Base-by-base conservation (phyloP, 2,329 filamentous ascomycete genomes). In the Fusarium fujikuroi region DNA sequence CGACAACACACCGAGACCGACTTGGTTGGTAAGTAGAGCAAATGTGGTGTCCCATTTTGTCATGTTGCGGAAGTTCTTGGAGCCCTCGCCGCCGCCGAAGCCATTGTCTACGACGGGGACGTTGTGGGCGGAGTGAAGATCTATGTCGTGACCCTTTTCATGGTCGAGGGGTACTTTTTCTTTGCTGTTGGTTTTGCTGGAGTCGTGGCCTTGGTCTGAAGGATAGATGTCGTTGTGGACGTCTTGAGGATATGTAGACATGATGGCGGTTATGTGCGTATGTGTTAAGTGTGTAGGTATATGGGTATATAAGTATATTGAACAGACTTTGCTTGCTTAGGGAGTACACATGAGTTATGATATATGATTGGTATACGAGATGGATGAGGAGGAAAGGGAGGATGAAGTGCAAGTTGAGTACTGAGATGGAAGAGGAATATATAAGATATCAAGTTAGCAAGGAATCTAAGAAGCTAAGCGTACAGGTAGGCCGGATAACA, bases 1-100 rank as follows among this genome's bases (percentile, higher is more conserved):
- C 2, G 91, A 92, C 86, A 93, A 91, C 80, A 83, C 81, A n/a
- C 81, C 82, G 8, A 83, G 77, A 47, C 79, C 80, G 65, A 83
- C 77, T 64, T 82, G 78, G 59, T 81, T 81, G 36, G 79, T 80
- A 14, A 82, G 68, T 3, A 82, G 73, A 32, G 81, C 78, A 49
- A 81, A 76, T 11, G 77, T 73, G 2, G 80, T 80, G 46, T 81
- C 79, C 79, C 80, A 81, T 61, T 80, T 78, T 39, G 77, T 69
- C 76, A 82, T 78, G 49, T 77, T 82, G 42, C 80, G 78, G 52
- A 80, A 81, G 59, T 74, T 78, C 60, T 81, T 80, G 67, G 76
- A 75, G 25, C 79, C 79, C 37, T 80, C 68, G 34, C 72, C 72
- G 23, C 76, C 75, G 46, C 70, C 75, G 65, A 81, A 79, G 63